Conservation (phyloP, 306 rosid genomes). For the Lathyrus oleraceus region DNA sequence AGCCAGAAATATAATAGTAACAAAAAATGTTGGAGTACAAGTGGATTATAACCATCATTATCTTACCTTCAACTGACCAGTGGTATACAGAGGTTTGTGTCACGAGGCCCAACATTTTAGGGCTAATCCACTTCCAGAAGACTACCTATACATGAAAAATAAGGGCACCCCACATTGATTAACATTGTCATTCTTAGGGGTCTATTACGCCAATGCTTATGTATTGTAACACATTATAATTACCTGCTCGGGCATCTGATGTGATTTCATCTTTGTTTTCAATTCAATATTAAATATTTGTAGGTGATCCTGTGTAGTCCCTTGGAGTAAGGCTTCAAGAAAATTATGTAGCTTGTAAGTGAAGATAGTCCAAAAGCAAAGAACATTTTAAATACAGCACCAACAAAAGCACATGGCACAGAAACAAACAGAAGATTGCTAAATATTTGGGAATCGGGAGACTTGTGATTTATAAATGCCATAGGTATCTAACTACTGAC, state of each 20-base stretch:
- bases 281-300: conserved; percentile 95
- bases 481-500: conserved; percentile 24
- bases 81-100: conserved; percentile 91
- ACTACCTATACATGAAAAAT: conserved; percentile 61
- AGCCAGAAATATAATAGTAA: conserved; percentile 4
- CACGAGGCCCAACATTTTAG: conserved; percentile 88
- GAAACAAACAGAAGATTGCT: conserved; percentile 22
- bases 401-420: conserved; percentile 25
- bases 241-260: conserved; percentile 99
- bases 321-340: conserved; percentile 88
- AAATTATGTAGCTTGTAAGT: conserved; percentile 32
- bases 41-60: conserved; percentile 5
- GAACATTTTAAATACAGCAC: conserved; percentile 34
- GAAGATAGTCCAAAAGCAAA: conserved; percentile 24
- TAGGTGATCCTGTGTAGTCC: conserved; percentile 95
- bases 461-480: conserved; percentile 29
- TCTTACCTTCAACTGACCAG: conserved; percentile 94
- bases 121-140: conserved; percentile 98
- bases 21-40: conserved; percentile 4
- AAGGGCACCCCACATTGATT: conserved; percentile 15
- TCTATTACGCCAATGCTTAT: conserved; percentile 2
- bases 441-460: conserved; percentile 27
- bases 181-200: conserved; percentile 10
- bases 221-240: conserved; percentile 13
- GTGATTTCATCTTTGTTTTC: conserved; percentile 94